phyloP scores from a whole-genome alignment of 768 basidiomycete species.

The Mycena leptocephala region DNA sequence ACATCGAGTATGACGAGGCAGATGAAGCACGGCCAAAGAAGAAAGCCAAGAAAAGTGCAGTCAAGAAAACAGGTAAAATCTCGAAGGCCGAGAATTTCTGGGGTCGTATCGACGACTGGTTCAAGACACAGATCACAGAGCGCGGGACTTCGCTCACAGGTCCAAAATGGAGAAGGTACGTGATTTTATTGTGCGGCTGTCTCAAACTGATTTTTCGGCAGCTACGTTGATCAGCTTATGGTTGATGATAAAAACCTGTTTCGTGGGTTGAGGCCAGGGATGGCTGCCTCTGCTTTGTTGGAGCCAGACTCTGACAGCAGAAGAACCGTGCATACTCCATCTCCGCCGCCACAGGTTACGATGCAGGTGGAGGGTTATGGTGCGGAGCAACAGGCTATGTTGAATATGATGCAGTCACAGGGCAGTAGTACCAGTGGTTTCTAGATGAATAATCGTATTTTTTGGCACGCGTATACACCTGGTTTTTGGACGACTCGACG shows the following conservation, averaged over 20 bases:
- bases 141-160: neutral
- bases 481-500: too few species aligned
- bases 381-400: too few species aligned
- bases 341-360: too few species aligned
- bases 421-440: too few species aligned
- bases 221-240: neutral
- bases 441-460: too few species aligned
- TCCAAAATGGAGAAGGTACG: slow-evolving; percentile 1
- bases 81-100: neutral
- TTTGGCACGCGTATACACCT: too few species aligned
- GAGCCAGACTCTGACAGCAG: too few species aligned
- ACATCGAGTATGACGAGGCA: neutral
- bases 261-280: neutral
- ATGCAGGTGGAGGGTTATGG: too few species aligned
- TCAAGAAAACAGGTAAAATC: neutral
- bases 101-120: slow-evolving; percentile 2
- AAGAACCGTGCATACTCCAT: too few species aligned
- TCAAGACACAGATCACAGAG: neutral
- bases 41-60: neutral
- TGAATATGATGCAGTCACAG: too few species aligned
- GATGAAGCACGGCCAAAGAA: neutral
- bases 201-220: neutral
- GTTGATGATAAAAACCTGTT: neutral
- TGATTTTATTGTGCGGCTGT: too few species aligned
- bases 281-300: neutral